Evolutionary conservation across 768 basidiomycete genomes (phyloP), one percentile per base, ranked within the genome.

Genomic region (Vararia minispora): DNA sequence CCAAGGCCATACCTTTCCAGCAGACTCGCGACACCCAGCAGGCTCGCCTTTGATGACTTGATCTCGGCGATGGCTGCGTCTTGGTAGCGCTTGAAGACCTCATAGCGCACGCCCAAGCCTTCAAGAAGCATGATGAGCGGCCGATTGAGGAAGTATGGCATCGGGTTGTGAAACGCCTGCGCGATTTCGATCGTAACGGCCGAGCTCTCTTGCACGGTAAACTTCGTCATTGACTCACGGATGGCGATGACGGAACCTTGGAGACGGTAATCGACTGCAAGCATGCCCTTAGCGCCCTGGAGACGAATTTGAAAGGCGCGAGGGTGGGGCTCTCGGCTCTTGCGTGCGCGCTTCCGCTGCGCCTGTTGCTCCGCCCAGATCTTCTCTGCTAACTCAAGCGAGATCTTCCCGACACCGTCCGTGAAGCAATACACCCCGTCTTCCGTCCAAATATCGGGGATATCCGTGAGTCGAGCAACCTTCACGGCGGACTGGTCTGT

Each of bases 321-420:
- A 2, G 76, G 66, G 42, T 62, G 56, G 4, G 53, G 53, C 35
- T 55, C 58, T 10, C 46, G 53, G 4, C 52, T 51, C 8, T 62
- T 58, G 21, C 59, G 55, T n/a, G n/a, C n/a, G 24, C 65, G 64
- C 2, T 60, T 55, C 1, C 61, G 48, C 34, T 58, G 64, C 17
- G 66, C 47, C 20, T 65, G 57, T 5, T 63, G 46, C 38, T 64
- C 67, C 10, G 41, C 42, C 53, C 59, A 60, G 9, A 82, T 73
- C 6, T 64, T 66, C 4, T 53, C 47, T 1, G 76, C 74, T 14
- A 83, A 53, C 14, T 69, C 64, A 6, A 53, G 52, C 1, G 78
- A 80, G 43, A 80, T 68, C 0, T 69, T 74, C 0, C 81, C 84
- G 16, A 79, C 73, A 5, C 81, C 82, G 50, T 85, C 82, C 0